Conservation (phyloP, 495 filamentous ascomycete species). For the Neurospora sp. region DNA sequence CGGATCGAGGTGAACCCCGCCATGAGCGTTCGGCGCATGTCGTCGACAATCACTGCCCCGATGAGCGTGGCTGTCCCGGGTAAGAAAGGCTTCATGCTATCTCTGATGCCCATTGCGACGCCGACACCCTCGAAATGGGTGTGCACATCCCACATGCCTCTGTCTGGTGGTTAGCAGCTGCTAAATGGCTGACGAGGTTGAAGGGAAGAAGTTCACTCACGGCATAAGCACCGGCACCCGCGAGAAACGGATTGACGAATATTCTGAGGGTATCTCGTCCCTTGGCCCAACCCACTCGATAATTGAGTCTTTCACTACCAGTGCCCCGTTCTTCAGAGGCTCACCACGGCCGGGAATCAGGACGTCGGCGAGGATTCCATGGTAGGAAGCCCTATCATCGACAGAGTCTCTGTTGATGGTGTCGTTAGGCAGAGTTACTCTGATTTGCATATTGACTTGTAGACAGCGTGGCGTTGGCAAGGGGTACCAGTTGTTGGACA, state of each 20-base stretch:
- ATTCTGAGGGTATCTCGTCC: slow-evolving; percentile 24
- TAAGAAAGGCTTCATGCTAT: slow-evolving; percentile 3
- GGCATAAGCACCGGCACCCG: slow-evolving; percentile 37
- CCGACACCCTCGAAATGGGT: slow-evolving; percentile 29
- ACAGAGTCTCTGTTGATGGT: background rate
- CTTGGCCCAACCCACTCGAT: slow-evolving; percentile 36
- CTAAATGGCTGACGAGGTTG: background rate
- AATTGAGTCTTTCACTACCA: slow-evolving; percentile 31
- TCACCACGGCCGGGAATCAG: slow-evolving; percentile 38
- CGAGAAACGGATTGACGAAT: slow-evolving; percentile 10
- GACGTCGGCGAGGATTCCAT: slow-evolving; percentile 14
- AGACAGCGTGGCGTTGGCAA: background rate
- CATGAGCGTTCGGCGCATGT: slow-evolving; percentile 26
- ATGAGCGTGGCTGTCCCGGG: slow-evolving; percentile 4
- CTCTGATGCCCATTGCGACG: background rate
- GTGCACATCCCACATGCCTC: slow-evolving; percentile 45
- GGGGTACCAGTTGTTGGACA: background rate
- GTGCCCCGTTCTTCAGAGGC: slow-evolving; percentile 27
- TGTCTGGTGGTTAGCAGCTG: background rate
- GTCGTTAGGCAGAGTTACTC: background rate
- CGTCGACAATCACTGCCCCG: slow-evolving; percentile 6
- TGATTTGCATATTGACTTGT: background rate
- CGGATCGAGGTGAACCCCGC: slow-evolving; percentile 45
- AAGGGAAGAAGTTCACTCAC: slow-evolving; percentile 38
- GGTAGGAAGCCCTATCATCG: background rate